Percentiles rank a stretch among this genome's conserved stretches.
These are phyloP conservation scores for Xerocomus cyaneibrunnescens DNA, from an alignment of 1,284 basidiomycete genomes.

Conservation along the genomic window DNA sequence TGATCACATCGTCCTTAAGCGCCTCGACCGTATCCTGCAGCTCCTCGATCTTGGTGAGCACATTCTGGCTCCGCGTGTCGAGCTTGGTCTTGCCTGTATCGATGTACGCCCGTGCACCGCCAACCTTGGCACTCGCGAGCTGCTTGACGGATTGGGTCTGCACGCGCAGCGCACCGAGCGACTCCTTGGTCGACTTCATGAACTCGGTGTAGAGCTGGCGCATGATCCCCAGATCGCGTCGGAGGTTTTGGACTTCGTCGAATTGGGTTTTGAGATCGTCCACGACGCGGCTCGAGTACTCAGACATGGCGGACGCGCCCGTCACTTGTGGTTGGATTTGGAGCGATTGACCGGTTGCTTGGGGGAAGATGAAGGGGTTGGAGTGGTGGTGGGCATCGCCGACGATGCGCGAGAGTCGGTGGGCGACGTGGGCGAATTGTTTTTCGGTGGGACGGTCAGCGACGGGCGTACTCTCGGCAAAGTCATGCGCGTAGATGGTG, in stretches of 20 bases:
- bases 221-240: slow-evolving; percentile 91
- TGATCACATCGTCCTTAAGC: slow-evolving; percentile 90
- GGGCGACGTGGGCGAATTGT: slow-evolving; percentile 69
- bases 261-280: slow-evolving; percentile 87
- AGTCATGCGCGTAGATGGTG: slow-evolving; percentile 52
- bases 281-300: slow-evolving; percentile 72
- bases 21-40: slow-evolving; percentile 91
- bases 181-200: slow-evolving; percentile 85
- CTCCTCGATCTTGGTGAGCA: slow-evolving; percentile 91
- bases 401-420: slow-evolving; percentile 66
- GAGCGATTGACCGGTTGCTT: slow-evolving; percentile 65
- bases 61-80: slow-evolving; percentile 85
- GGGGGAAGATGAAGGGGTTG: slow-evolving; percentile 47
- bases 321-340: slow-evolving; percentile 73
- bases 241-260: slow-evolving; percentile 90
- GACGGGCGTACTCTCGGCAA: slow-evolving; percentile 59
- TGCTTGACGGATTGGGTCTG: slow-evolving; percentile 88
- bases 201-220: slow-evolving; percentile 94
- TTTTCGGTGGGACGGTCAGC: slow-evolving; percentile 67
- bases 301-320: slow-evolving; percentile 67
- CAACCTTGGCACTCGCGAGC: slow-evolving; percentile 79
- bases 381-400: slow-evolving; percentile 36
- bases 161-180: slow-evolving; percentile 71
- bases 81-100: slow-evolving; percentile 90
- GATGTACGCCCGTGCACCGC: slow-evolving; percentile 86